Percentiles rank a stretch among this genome's conserved stretches.
These are phyloP conservation scores for Trichoderma atroviride DNA, from an alignment of 2,329 filamentous ascomycete species.

Conservation along the genomic window DNA sequence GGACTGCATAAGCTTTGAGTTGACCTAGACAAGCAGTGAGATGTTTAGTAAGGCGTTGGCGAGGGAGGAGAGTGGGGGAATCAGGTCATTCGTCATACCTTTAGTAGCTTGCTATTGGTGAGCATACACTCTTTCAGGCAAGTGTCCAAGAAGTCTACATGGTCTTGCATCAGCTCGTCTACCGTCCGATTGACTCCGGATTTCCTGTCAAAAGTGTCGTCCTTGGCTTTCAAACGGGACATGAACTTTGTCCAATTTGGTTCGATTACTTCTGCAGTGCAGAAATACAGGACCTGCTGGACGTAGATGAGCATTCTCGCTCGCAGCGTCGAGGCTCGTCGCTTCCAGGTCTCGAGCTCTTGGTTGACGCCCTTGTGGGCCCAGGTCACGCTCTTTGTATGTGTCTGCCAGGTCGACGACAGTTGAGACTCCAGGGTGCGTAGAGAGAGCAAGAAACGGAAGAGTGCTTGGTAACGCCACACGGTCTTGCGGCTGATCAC, in stretches of 20 bases:
- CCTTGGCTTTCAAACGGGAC: slow-evolving; percentile 71
- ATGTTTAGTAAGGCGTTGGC: neutral
- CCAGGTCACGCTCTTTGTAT: slow-evolving; percentile 81
- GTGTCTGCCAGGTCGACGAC: slow-evolving; percentile 85
- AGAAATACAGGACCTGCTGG: slow-evolving; percentile 95
- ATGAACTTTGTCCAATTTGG: slow-evolving; percentile 96
- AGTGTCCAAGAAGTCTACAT: slow-evolving; percentile 96
- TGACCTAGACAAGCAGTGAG: slow-evolving; percentile 65
- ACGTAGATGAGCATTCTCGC: slow-evolving; percentile 97
- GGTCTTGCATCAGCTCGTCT: slow-evolving; percentile 97
- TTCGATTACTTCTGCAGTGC: slow-evolving; percentile 94
- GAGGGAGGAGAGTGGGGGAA: neutral
- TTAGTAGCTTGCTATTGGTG: slow-evolving; percentile 90
- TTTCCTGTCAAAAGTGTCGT: slow-evolving; percentile 30
- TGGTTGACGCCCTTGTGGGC: slow-evolving; percentile 73
- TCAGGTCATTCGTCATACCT: slow-evolving; percentile 57
- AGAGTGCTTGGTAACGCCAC: slow-evolving; percentile 94
- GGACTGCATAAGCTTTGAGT: slow-evolving; percentile 94
- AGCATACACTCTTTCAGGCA: slow-evolving; percentile 99
- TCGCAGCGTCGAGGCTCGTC: slow-evolving; percentile 85
- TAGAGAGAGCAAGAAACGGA: slow-evolving; percentile 88
- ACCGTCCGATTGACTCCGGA: slow-evolving; percentile 67
- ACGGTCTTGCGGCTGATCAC: slow-evolving; percentile 96
- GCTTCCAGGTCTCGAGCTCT: slow-evolving; percentile 87
- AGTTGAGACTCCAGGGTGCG: slow-evolving; percentile 88